Percentiles rank a stretch among this genome's conserved stretches.
phyloP scores from a whole-genome alignment of 176 grass and related monocot species.

The Phoenix roebelenii region DNA sequence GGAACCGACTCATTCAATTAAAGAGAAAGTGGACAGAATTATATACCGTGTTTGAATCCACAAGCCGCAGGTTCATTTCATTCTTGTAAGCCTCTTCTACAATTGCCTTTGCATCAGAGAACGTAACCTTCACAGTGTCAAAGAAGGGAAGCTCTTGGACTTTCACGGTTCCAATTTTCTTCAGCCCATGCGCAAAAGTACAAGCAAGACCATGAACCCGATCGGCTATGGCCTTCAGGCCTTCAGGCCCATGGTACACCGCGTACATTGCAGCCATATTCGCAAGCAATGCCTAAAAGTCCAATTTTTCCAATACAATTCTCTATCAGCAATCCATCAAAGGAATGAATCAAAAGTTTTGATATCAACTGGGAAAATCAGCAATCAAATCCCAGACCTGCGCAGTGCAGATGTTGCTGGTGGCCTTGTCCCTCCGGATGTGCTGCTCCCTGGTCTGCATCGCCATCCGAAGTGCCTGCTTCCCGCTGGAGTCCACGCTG shows the following conservation, averaged over 20 bases:
- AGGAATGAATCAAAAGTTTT: neutral
- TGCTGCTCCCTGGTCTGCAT: constrained; percentile 99
- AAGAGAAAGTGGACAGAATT: constrained; percentile 1
- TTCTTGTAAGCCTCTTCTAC: constrained; percentile 62
- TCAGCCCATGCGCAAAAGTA: constrained; percentile 70
- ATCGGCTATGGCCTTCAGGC: constrained; percentile 73
- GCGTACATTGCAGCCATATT: constrained; percentile 99
- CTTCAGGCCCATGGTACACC: constrained; percentile 90
- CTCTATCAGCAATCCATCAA: constrained; percentile 20
- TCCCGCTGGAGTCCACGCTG: constrained; percentile 78
- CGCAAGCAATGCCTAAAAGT: constrained; percentile 75
- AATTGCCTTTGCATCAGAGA: constrained; percentile 54
- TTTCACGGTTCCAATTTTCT: constrained; percentile 75
- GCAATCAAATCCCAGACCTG: constrained; percentile 38
- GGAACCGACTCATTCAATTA: neutral
- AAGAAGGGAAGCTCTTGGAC: constrained; percentile 95
- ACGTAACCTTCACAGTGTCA: constrained; percentile 88
- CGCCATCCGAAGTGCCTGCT: constrained; percentile 87
- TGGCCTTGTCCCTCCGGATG: constrained; percentile 96
- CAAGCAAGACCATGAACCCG: constrained; percentile 84
- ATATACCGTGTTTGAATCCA: constrained; percentile 67
- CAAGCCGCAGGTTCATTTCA: constrained; percentile 89
- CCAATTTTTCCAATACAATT: neutral
- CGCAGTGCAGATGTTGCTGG: constrained; percentile 97
- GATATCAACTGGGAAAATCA: neutral